Evolutionary conservation across 179 eudicot species (phyloP).

Genomic region (Gypsophila paniculata): DNA sequence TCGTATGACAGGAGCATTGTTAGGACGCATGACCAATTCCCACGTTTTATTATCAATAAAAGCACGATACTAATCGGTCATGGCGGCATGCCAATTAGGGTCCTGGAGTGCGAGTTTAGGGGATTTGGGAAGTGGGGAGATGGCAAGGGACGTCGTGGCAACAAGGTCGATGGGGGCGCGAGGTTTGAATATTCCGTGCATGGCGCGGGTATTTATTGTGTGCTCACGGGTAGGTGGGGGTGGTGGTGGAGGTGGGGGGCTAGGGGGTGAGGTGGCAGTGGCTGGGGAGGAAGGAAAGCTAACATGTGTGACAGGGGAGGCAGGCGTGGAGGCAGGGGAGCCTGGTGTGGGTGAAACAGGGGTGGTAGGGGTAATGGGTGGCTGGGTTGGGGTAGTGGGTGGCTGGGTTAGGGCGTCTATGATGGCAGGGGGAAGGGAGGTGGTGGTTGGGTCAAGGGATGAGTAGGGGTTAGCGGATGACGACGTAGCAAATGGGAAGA

Average conservation of each 20-base stretch:
- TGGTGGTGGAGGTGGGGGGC: too few relatives aligned
- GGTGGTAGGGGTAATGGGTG: not conserved
- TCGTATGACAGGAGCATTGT: not conserved
- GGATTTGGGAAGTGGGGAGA: not conserved
- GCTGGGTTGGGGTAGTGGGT: not conserved
- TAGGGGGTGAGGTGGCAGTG: too few relatives aligned
- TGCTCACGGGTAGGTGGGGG: not conserved
- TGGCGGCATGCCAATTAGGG: not conserved
- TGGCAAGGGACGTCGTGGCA: too few relatives aligned
- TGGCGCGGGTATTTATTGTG: not conserved
- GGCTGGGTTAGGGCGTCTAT: too few relatives aligned
- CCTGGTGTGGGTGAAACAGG: not conserved
- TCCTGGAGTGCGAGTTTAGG: too few relatives aligned
- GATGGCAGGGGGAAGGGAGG: too few relatives aligned
- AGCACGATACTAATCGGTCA: not conserved
- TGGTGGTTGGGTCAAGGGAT: not conserved
- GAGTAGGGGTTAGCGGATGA: not conserved
- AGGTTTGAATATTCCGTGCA: too few relatives aligned
- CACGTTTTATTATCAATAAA: not conserved
- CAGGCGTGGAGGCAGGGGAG: too few relatives aligned
- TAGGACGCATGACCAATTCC: not conserved
- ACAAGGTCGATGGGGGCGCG: too few relatives aligned
- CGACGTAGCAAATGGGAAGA: not conserved
- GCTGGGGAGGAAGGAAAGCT: too few relatives aligned
- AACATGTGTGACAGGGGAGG: too few relatives aligned